Conservation (phyloP, 768 basidiomycete genomes). For the Russula earlei region DNA sequence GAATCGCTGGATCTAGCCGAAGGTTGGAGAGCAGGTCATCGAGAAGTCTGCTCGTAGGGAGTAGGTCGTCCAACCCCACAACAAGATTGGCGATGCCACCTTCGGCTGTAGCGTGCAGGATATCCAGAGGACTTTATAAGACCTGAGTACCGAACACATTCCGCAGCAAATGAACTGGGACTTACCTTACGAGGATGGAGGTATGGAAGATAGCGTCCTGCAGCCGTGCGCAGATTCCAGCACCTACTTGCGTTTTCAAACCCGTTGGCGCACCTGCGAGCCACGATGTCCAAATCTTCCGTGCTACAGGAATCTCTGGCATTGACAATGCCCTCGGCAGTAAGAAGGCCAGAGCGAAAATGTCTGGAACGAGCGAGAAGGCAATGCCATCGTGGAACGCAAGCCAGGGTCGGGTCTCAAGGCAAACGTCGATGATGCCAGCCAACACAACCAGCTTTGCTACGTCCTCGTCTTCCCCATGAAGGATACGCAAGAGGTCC, state of each 20-base stretch:
- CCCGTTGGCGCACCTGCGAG: constrained; percentile 20
- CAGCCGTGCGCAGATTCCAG: constrained; percentile 35
- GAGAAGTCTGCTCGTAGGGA: constrained; percentile 22
- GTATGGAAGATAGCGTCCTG: constrained; percentile 34
- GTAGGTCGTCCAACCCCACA: constrained; percentile 38
- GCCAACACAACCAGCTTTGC: background rate
- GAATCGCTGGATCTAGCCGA: constrained; percentile 37
- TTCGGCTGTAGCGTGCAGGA: constrained; percentile 19
- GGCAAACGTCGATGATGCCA: constrained; percentile 10
- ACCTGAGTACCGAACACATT: background rate
- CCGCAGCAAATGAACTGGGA: background rate
- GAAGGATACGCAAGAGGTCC: constrained; percentile 5
- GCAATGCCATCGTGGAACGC: background rate
- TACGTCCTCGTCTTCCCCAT: constrained; percentile 5
- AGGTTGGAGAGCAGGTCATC: constrained; percentile 26
- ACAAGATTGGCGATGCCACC: constrained; percentile 21
- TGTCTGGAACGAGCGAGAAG: constrained; percentile 30
- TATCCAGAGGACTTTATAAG: constrained; percentile 22
- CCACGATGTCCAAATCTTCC: constrained; percentile 28
- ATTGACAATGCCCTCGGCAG: constrained; percentile 29
- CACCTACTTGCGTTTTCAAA: constrained; percentile 24
- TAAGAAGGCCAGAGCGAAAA: constrained; percentile 43
- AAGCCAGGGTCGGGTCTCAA: background rate
- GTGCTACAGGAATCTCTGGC: constrained; percentile 18
- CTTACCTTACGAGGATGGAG: constrained; percentile 27